phyloP scores from a whole-genome alignment of 768 basidiomycete species.

The Auriculariales sp. region DNA sequence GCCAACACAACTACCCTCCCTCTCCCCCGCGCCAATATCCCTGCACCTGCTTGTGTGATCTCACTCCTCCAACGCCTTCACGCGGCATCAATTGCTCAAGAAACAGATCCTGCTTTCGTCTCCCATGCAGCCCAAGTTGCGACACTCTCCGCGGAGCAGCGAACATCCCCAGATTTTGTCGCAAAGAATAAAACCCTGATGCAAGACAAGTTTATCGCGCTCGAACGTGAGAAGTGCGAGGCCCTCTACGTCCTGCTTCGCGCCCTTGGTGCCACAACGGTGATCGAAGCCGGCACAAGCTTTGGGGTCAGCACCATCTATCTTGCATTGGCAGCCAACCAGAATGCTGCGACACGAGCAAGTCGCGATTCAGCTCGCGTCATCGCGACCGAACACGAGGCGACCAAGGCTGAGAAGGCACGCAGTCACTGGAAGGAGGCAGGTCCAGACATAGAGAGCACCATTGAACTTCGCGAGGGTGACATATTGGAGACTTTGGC shows the following conservation, averaged over 20 bases:
- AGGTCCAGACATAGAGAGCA: neutral
- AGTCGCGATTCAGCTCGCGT: neutral
- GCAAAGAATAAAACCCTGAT: no score
- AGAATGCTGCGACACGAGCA: neutral
- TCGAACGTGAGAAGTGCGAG: neutral
- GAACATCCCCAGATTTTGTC: no score
- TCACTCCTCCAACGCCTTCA: no score
- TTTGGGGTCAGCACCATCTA: conserved; percentile 1
- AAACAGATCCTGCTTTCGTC: no score
- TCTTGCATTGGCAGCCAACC: neutral
- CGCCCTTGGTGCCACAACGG: neutral
- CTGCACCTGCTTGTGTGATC: no score
- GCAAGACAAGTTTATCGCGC: conserved; percentile 1
- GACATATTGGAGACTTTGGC: neutral
- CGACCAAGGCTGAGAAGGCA: neutral
- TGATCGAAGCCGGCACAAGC: neutral
- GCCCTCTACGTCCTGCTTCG: neutral
- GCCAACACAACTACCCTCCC: no score
- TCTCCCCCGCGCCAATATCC: no score
- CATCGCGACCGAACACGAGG: conserved; percentile 1
- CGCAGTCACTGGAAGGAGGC: neutral
- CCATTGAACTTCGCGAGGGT: neutral
- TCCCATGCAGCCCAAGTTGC: no score
- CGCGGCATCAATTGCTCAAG: no score
- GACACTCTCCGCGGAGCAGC: no score